Evolutionary conservation across 441 rosid species (phyloP), one percentile per base, ranked within the genome.

Genomic region (Populus trichocarpa): DNA sequence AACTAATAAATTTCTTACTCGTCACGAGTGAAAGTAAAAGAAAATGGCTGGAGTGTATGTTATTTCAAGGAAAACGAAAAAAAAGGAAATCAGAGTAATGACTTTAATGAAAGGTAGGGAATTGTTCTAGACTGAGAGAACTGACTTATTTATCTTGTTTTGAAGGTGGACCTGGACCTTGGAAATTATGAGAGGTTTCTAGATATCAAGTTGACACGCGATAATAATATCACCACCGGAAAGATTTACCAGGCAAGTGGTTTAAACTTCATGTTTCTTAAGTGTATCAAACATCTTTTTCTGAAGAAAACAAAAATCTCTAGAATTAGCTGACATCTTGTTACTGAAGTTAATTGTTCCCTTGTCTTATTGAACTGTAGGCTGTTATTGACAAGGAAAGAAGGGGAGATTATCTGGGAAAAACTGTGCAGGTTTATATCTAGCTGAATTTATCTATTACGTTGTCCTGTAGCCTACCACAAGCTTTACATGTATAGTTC

Each of bases 131-230:
- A 23, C 18, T 66, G 18, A 30, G 18, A 70, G 67, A 74, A 71
- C 28, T 66, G 76, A 72, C 75, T 50, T 75, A 16, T 67, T 75
- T 64, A 38, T 79, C 42, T 59, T 76, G 72, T 64, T 79, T 69
- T 23, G 81, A 85, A 83, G 99, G 99, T 93, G 89, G 99, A 96
- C 91, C 89, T 96, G 79, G 99, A 96, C 91, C 98, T 96, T 46
- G 98, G 99, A 81, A 96, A 96, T 83, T 96, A 96, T 70, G 99
- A 96, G 87, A 86, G 99, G 71, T 96, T 96, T 74, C 82, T 96
- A 38, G 95, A 89, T 79, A 80, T 91, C 83, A 94, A 89, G 84
- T 83, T 96, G 86, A 96, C 97, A 57, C 83, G 93, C 8, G 97
- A 96, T 42, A 90, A 96, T 77, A 96, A 96, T 82, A 93, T 96